phyloP scores from a whole-genome alignment of 129 eudicot genomes.

The Helianthus tuberosus region DNA sequence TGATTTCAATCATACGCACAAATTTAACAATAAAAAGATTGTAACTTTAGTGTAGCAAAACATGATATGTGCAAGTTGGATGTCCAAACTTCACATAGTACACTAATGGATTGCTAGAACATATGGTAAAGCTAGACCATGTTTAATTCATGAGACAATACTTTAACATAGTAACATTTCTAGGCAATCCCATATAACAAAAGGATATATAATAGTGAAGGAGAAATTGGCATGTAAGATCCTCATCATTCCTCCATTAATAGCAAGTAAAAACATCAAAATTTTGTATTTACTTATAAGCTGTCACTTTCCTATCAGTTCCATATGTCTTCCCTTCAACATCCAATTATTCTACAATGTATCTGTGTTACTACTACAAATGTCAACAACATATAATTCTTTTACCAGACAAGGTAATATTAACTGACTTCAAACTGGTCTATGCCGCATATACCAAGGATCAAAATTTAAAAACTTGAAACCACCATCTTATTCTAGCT shows the following conservation, averaged over 20 bases:
- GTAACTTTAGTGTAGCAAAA: neutral
- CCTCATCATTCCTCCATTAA: conserved; percentile 13
- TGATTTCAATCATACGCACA: neutral
- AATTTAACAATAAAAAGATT: neutral
- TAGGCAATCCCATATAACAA: conserved; percentile 15
- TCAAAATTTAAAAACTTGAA: no score
- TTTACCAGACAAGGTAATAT: neutral
- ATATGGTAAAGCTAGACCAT: neutral
- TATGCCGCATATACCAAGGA: no score
- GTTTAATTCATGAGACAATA: neutral
- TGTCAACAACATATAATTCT: neutral
- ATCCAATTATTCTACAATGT: conserved; percentile 4
- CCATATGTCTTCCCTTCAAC: neutral
- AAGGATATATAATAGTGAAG: neutral
- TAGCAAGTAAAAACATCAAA: conserved; percentile 7
- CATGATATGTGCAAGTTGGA: neutral
- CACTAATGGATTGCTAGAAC: conserved; percentile 4
- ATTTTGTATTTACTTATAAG: neutral
- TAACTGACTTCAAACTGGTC: no score
- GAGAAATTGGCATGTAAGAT: conserved; percentile 3
- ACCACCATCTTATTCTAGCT: neutral
- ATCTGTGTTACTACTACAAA: neutral
- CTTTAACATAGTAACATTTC: neutral
- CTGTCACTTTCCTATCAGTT: neutral
- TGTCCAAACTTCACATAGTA: conserved; percentile 13